Evolutionary conservation across 805 yeast species (phyloP).

Genomic region (Hanseniaspora pseudoguilliermondii): DNA sequence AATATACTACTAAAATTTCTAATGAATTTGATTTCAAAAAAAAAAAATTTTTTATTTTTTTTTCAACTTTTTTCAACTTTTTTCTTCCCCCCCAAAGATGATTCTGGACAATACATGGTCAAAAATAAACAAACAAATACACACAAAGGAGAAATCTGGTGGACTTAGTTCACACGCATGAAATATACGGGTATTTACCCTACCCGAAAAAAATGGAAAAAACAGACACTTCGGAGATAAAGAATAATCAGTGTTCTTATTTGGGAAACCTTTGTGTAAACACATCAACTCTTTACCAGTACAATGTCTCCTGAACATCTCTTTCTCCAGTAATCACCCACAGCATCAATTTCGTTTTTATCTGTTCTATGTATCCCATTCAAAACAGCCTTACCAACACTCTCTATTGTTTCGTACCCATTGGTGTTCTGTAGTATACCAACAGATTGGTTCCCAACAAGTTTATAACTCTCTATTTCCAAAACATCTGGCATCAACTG

Average conservation of each 20-base stretch:
- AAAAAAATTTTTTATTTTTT: not conserved
- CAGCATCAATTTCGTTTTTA: conserved; percentile 49
- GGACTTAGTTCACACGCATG: no score
- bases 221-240: not conserved
- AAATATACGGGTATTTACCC: no score
- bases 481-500: conserved; percentile 67
- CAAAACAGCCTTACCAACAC: conserved; percentile 42
- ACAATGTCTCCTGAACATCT: conserved; percentile 35
- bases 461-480: conserved; percentile 41
- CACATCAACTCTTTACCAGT: not conserved
- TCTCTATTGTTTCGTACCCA: conserved; percentile 39
- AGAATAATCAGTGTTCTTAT: not conserved
- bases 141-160: no score
- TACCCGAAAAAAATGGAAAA: not conserved
- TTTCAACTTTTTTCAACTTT: not conserved
- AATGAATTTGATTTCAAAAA: not conserved
- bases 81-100: no score
- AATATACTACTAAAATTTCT: not conserved
- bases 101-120: no score
- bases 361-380: conserved; percentile 36
- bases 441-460: conserved; percentile 33
- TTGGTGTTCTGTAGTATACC: conserved; percentile 26
- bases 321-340: conserved; percentile 84
- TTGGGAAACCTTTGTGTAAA: not conserved
- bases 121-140: no score